Evolutionary conservation across 306 rosid genomes (phyloP).

Genomic region (Cucurbita maxima): DNA sequence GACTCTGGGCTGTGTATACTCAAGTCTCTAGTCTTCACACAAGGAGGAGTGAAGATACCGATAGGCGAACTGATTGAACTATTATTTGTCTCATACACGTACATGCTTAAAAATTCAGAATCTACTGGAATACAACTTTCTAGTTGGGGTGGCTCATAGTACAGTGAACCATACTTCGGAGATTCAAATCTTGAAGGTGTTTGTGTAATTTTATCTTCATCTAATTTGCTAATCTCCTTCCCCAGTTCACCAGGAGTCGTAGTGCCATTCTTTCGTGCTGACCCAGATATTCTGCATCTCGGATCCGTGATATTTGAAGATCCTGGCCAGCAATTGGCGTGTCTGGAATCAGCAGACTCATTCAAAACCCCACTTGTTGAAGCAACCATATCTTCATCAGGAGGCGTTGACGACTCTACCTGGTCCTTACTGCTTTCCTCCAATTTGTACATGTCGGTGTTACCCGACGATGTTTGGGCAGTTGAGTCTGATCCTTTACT

Average conservation of each 20-base stretch:
- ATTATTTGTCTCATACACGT: slow-evolving; percentile 26
- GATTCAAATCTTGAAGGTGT: slow-evolving; percentile 32
- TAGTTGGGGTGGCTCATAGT: slow-evolving; percentile 55
- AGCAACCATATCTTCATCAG: slow-evolving; percentile 34
- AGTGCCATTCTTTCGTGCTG: slow-evolving; percentile 22
- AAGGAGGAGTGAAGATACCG: slow-evolving; percentile 77
- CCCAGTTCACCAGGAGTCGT: slow-evolving; percentile 13
- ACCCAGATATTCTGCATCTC: slow-evolving; percentile 36
- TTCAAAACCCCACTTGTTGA: slow-evolving; percentile 42
- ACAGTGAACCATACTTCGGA: slow-evolving; percentile 47
- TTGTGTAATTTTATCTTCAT: slow-evolving; percentile 23
- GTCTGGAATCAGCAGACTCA: slow-evolving; percentile 54
- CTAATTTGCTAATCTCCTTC: slow-evolving; percentile 20
- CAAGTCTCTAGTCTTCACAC: slow-evolving; percentile 36
- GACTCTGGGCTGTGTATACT: slow-evolving; percentile 66
- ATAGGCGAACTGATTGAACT: slow-evolving; percentile 38
- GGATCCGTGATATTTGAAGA: slow-evolving; percentile 24
- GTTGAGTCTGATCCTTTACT: slow-evolving; percentile 42
- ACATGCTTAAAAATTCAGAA: slow-evolving; percentile 29
- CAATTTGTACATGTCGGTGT: slow-evolving; percentile 29
- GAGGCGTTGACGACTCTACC: slow-evolving; percentile 40
- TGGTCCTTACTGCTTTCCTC: slow-evolving; percentile 51
- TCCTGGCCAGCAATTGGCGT: slow-evolving; percentile 35
- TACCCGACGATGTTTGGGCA: slow-evolving; percentile 59
- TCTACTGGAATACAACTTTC: slow-evolving; percentile 33